These are phyloP conservation scores for Papilionanthe hybrid DNA, from an alignment of 116 monocot genomes.

Conservation along the genomic window DNA sequence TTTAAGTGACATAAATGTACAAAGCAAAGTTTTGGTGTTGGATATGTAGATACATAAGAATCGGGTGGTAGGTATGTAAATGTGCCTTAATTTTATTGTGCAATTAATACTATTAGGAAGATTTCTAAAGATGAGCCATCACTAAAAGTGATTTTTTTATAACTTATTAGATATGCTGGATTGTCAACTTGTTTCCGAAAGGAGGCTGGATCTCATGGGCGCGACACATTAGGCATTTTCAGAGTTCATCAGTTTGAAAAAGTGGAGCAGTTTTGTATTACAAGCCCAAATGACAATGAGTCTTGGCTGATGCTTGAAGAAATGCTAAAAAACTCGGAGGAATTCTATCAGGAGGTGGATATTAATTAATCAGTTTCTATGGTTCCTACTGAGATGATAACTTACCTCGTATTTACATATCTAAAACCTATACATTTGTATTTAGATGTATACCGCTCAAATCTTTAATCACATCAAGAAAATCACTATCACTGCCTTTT, in stretches of 20 bases:
- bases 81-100: neutral
- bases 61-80: too few relatives aligned
- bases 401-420: neutral
- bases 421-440: too few relatives aligned
- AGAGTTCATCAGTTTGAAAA: constrained; percentile 99
- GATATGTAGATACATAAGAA: too few relatives aligned
- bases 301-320: constrained; percentile 98
- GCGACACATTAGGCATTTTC: constrained; percentile 90
- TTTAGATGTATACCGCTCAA: too few relatives aligned
- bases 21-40: too few relatives aligned
- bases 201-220: constrained; percentile 95
- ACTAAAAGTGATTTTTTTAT: neutral
- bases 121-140: neutral
- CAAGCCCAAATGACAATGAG: constrained; percentile 70
- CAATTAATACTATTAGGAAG: neutral
- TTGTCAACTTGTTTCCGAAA: constrained; percentile 95
- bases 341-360: constrained; percentile 81
- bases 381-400: neutral
- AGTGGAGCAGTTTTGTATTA: constrained; percentile 92
- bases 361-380: constrained; percentile 1
- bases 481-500: too few relatives aligned
- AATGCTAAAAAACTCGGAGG: constrained; percentile 90
- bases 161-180: constrained; percentile 72
- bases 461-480: too few relatives aligned
- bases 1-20: too few relatives aligned